Evolutionary conservation across 1,139 yeast species (phyloP).

Genomic region (Magnusiomyces tetraspermus): DNA sequence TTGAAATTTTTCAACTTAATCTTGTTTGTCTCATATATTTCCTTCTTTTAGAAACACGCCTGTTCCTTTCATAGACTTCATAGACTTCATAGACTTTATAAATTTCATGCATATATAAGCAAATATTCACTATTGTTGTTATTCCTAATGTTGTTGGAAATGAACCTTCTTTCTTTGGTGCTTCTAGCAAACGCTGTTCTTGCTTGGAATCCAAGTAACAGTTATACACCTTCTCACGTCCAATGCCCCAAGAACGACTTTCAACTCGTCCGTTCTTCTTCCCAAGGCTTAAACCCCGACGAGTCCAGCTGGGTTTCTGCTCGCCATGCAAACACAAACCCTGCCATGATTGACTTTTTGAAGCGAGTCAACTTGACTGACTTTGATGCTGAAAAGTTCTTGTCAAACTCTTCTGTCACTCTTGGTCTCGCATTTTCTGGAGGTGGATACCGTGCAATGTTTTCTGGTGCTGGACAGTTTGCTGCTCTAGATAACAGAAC

Average conservation of each 20-base stretch:
- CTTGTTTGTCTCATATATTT: no score
- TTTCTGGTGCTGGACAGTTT: conserved; percentile 68
- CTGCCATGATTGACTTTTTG: conserved; percentile 48
- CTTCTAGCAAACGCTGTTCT: no score
- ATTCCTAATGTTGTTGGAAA: no score
- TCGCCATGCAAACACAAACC: conserved; percentile 46
- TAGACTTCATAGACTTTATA: no score
- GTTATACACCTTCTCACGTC: conserved; percentile 24
- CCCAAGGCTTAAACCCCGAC: conserved; percentile 18
- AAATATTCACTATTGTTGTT: no score
- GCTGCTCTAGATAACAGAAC: conserved; percentile 67
- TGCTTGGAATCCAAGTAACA: conserved; percentile 13
- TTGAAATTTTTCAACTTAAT: no score
- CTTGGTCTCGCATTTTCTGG: conserved; percentile 70
- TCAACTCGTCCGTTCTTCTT: conserved; percentile 19
- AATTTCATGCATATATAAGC: no score
- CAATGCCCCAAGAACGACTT: conserved; percentile 19
- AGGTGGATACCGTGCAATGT: conserved; percentile 80
- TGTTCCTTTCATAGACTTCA: no score
- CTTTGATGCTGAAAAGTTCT: conserved; percentile 44
- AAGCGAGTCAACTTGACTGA: conserved; percentile 48
- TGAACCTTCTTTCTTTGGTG: no score
- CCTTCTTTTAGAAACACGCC: no score
- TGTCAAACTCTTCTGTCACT: conserved; percentile 34
- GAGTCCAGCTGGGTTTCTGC: conserved; percentile 22